Percentiles rank a stretch among this genome's conserved stretches.
Conservation (phyloP, 768 basidiomycete species). For the Mycena metata region DNA sequence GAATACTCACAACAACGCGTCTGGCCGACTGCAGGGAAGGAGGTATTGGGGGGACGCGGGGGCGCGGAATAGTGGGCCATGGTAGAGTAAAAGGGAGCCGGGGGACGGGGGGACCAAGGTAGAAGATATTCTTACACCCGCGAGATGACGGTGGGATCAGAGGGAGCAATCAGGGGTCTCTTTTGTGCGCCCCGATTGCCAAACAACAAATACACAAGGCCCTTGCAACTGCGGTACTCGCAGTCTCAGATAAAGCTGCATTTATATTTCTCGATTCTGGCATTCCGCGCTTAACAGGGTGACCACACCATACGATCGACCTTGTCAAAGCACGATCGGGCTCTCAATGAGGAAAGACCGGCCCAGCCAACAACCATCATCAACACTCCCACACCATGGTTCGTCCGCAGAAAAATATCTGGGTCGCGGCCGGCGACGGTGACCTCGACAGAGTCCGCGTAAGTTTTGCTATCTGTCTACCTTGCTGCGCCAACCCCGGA, state of each 20-base stretch:
- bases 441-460: conserved; percentile 85
- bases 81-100: conserved; percentile 9
- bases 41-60: conserved; percentile 50
- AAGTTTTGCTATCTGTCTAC: conserved; percentile 38
- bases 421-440: conserved; percentile 94
- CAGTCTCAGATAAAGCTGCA: too few relatives aligned
- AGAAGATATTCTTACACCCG: not conserved
- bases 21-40: conserved; percentile 72
- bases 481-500: conserved; percentile 13
- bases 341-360: too few relatives aligned
- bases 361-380: too few relatives aligned
- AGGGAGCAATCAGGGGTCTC: conserved; percentile 20
- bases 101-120: conserved; percentile 9
- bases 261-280: too few relatives aligned
- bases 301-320: too few relatives aligned
- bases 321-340: too few relatives aligned
- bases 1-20: conserved; percentile 80
- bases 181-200: not conserved
- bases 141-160: conserved; percentile 16
- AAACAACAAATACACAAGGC: too few relatives aligned
- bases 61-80: conserved; percentile 39
- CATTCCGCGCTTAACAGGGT: too few relatives aligned
- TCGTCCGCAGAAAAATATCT: conserved; percentile 75
- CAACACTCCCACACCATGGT: not conserved
- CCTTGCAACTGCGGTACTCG: too few relatives aligned